A percentile compares a stretch with the other conserved stretches of the same genome.
Evolutionary conservation across 2,329 filamentous ascomycete genomes (phyloP).

Genomic region (Didymella arachidicola): DNA sequence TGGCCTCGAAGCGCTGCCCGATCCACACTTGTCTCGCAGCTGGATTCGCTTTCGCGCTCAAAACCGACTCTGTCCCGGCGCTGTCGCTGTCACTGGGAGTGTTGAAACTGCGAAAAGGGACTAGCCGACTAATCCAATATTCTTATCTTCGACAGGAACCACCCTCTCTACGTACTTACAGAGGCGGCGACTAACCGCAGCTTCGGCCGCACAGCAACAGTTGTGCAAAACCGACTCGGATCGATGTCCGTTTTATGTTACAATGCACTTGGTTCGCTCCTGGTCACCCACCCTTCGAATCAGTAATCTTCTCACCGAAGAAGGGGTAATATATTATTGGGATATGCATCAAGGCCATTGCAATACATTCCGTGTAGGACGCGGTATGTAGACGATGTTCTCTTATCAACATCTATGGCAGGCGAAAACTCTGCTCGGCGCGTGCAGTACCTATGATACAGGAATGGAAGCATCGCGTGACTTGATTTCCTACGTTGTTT

Average conservation of each 20-base stretch:
- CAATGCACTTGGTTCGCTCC: not conserved
- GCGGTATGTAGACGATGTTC: not conserved
- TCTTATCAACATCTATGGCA: not conserved
- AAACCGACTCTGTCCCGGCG: not conserved
- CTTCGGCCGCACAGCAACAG: not conserved
- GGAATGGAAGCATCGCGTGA: constrained; percentile 3
- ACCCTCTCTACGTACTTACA: not conserved
- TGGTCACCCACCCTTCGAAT: not conserved
- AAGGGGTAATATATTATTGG: not conserved
- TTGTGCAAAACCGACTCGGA: not conserved
- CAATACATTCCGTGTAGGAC: constrained; percentile 9
- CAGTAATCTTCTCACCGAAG: not conserved
- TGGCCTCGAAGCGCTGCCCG: not conserved
- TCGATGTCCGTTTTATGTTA: not conserved
- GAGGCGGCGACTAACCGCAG: not conserved
- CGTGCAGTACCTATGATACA: not conserved
- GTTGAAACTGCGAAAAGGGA: no score
- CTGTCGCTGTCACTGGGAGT: not conserved
- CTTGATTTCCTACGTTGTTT: not conserved
- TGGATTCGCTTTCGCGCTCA: not conserved
- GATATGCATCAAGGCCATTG: not conserved
- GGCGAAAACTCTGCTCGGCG: not conserved
- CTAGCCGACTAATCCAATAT: no score
- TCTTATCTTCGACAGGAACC: no score
- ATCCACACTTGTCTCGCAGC: not conserved